phyloP scores from a whole-genome alignment of 1,284 basidiomycete species.

The Leccinum griseonigrum region DNA sequence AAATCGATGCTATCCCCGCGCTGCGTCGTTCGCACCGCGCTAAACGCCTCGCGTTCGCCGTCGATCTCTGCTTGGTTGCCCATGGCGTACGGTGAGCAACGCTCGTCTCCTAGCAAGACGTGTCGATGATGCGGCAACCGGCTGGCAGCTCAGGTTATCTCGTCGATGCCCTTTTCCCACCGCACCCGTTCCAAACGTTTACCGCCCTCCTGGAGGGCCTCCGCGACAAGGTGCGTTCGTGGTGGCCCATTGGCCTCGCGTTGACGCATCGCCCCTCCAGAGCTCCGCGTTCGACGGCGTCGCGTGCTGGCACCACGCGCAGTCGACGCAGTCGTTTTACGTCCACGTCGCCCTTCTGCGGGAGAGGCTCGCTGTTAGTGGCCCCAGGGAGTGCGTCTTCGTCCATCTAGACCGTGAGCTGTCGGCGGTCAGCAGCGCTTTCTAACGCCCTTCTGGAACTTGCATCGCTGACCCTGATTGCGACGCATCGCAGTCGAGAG shows the following conservation, averaged over 20 bases:
- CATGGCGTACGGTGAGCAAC: conserved; percentile 28
- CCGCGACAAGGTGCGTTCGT: conserved; percentile 26
- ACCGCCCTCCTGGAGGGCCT: conserved; percentile 16
- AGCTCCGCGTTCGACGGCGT: conserved; percentile 36
- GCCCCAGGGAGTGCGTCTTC: conserved; percentile 14
- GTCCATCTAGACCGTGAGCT: conserved; percentile 16
- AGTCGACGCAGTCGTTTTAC: conserved; percentile 47
- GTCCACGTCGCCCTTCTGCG: conserved; percentile 32
- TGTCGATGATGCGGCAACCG: not conserved
- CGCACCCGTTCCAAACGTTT: conserved; percentile 19
- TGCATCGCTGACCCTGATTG: not conserved
- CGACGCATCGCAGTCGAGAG: conserved; percentile 11
- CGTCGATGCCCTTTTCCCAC: conserved; percentile 25
- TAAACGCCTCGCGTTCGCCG: conserved; percentile 20
- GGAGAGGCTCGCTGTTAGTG: conserved; percentile 4
- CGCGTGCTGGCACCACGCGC: conserved; percentile 39
- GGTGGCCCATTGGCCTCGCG: not conserved
- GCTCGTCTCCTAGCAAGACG: not conserved
- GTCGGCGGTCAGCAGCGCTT: conserved; percentile 21
- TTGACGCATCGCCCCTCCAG: conserved; percentile 1
- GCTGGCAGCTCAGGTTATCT: conserved; percentile 25
- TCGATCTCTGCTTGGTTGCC: conserved; percentile 27
- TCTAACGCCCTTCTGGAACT: not conserved
- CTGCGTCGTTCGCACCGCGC: conserved; percentile 8
- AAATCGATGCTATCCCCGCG: conserved; percentile 5